Evolutionary conservation across 2,329 filamentous ascomycete genomes (phyloP), one percentile per base, ranked within the genome.

Genomic region (Scytalidium lignicola): DNA sequence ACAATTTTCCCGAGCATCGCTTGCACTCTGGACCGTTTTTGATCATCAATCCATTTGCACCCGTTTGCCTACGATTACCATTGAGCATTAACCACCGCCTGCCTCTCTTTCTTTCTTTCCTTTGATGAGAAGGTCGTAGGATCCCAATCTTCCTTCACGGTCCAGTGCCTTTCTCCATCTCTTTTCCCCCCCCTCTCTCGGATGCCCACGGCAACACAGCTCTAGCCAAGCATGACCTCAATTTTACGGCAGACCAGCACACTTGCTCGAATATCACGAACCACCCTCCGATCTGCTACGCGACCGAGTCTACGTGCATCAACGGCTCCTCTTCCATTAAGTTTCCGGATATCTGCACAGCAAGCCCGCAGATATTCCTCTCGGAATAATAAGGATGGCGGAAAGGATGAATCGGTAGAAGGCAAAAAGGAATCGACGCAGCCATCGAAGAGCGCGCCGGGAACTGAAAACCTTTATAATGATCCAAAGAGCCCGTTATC

Each of bases 171-270:
- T 44, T 19, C n/a, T 54, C 46, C 51, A 43, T 42, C 44, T 18
- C 17, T 43, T 40, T 22, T 39, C 21, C 15, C 18, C 42, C 21
- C 37, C 20, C 32, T 20, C 17, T 28, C 15, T n/a, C 32, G 26
- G 26, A 28, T 28, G 26, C 26, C 7, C 26, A 28, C 26, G 26
- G 26, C 29, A 40, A n/a, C 41, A 32, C n/a, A 42, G 45, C 32
- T 68, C 49, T 52, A 56, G 49, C 50, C 66, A 69, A 73, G 66
- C 69, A 87, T 87, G 84, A 82, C 82, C 66, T 79, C 80, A 62
- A 73, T 84, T 62, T 71, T 86, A 58, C 79, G 83, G 67, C 80
- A 82, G 67, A 78, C 83, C 66, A 79, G 80, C 72, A 78, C 80
- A 67, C 70, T 87, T 65, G 79, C 80, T 70, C 77, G 79, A 66